Conservation (phyloP, 2,329 filamentous ascomycete species). For the Ophiostoma triangulosporum region DNA sequence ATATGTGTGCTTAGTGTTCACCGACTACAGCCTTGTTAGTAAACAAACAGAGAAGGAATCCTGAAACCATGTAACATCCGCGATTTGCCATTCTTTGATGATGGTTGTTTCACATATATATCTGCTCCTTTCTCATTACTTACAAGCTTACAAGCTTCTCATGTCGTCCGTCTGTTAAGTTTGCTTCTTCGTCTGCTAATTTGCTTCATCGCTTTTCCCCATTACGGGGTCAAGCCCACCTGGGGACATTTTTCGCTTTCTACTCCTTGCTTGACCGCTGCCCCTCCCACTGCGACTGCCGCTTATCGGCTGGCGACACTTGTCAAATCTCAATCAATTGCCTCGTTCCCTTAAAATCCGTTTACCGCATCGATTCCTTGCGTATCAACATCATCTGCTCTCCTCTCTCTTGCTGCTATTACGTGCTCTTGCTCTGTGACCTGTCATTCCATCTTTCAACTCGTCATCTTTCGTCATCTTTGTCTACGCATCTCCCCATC, state of each 20-base stretch:
- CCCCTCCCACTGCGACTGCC: neutral
- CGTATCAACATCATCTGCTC: neutral
- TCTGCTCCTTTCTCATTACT: neutral
- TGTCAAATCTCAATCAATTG: neutral
- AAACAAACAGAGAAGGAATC: too few species aligned
- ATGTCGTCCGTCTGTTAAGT: neutral
- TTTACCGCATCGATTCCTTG: neutral
- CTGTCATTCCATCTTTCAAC: neutral
- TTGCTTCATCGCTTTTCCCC: neutral
- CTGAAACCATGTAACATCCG: too few species aligned
- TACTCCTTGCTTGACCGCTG: neutral
- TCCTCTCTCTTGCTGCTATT: neutral
- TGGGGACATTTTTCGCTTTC: neutral
- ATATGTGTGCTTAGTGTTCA: too few species aligned
- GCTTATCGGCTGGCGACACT: neutral
- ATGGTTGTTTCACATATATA: too few species aligned
- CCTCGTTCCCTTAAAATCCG: neutral
- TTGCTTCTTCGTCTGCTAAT: neutral
- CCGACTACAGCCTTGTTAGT: too few species aligned
- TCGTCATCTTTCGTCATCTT: neutral
- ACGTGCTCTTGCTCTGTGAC: too few species aligned
- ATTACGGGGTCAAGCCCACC: neutral
- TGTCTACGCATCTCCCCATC: neutral
- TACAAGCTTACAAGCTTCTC: neutral
- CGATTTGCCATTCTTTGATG: too few species aligned